Evolutionary conservation across 192 early-diverging fungal genomes (phyloP), one percentile per base, ranked within the genome.

Genomic region (Powellomyces hirtus): DNA sequence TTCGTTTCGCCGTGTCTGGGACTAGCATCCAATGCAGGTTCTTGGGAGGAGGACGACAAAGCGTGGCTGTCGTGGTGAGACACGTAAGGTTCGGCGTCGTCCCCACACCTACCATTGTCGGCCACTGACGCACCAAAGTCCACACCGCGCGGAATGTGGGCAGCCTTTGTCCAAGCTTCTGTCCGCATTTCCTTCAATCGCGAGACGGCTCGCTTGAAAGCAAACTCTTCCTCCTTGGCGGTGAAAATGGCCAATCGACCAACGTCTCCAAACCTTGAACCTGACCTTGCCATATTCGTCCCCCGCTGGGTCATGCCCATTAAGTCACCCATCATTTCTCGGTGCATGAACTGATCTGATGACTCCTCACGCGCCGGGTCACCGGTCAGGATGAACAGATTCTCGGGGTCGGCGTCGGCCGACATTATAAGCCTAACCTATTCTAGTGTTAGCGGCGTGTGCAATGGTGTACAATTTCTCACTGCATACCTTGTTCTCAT

Each of bases 191-290:
- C 92, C 34, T 90, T 86, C 45, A 98, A 71, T 24, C 96, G 86
- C 51, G 92, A 94, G 37, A 97, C 73, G 2, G 96, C 94, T 53
- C 96, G 80, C 76, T 92, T 89, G 60, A 98, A 96, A 18, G 96
- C 95, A 88, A 98, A 98, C n/a, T 87, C 85, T 72, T 98, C 96
- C 73, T 98, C 96, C 45, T 92, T 88, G 22, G 92, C 93, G 27
- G 88, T 83, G 66, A 91, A 91, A 22, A 90, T 83, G 4, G 89
- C n/a, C n/a, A n/a, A n/a, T n/a, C n/a, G n/a, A n/a, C n/a, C n/a
- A n/a, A n/a, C 77, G 60, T 76, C 80, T 24, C 77, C 76, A 10
- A 80, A 46, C 76, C 77, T 50, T 10, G 20, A 26, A 2, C 30
- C 59, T 87, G 92, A 94, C 94, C 75, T 96, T 89, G 50, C 11